phyloP scores from a whole-genome alignment of 2,329 filamentous ascomycete species.

The Clarireedia homoeocarpa region DNA sequence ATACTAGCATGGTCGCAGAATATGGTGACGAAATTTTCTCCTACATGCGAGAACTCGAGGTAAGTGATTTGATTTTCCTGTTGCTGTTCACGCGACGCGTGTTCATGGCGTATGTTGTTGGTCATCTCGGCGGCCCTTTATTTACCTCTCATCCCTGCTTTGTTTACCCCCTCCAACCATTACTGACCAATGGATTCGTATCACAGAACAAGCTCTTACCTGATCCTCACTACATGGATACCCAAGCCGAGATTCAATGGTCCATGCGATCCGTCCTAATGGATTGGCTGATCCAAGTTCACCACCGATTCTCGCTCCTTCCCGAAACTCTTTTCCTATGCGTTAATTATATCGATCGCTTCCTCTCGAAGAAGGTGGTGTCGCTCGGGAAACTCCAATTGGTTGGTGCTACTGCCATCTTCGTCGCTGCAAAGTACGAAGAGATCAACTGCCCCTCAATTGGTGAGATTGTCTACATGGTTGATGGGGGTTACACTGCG shows the following conservation, averaged over 20 bases:
- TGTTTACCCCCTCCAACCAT: slow-evolving; percentile 5
- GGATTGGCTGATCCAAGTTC: slow-evolving; percentile 97
- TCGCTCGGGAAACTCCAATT: slow-evolving; percentile 92
- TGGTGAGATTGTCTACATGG: slow-evolving; percentile 96
- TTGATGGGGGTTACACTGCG: slow-evolving; percentile 78
- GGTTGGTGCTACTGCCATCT: slow-evolving; percentile 90
- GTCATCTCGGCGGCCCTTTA: not conserved
- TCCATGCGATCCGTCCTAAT: slow-evolving; percentile 96
- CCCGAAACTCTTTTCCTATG: slow-evolving; percentile 92
- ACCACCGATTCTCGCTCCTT: slow-evolving; percentile 80
- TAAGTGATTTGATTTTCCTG: slow-evolving; percentile 30
- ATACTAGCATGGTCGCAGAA: slow-evolving; percentile 95
- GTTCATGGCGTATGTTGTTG: not conserved
- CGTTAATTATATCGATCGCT: slow-evolving; percentile 96
- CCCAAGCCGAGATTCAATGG: slow-evolving; percentile 96
- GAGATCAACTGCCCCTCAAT: slow-evolving; percentile 97
- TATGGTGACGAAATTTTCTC: slow-evolving; percentile 93
- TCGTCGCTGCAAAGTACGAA: slow-evolving; percentile 95
- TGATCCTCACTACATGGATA: slow-evolving; percentile 91
- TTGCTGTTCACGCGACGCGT: not conserved
- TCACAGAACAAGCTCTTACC: slow-evolving; percentile 69
- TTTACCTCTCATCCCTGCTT: not conserved
- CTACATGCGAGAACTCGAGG: slow-evolving; percentile 87
- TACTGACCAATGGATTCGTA: slow-evolving; percentile 7
- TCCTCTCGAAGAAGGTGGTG: slow-evolving; percentile 89